Base-by-base conservation (phyloP, 2,329 filamentous ascomycete genomes). In the Trichoderma guizhouense region DNA sequence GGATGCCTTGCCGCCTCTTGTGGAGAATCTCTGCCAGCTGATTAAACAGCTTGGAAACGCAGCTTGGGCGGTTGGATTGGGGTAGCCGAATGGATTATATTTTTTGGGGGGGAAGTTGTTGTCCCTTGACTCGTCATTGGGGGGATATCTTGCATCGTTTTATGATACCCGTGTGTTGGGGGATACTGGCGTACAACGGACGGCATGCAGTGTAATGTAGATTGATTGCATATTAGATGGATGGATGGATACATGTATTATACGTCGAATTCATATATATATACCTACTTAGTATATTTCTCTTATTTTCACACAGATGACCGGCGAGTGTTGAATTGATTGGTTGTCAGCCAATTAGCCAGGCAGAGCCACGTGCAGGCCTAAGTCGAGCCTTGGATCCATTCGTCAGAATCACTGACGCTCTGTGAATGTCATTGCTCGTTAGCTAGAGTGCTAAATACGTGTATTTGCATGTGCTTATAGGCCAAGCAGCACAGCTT, bases 21-120 rank as follows among this genome's bases (percentile, higher is more conserved):
- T 92, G 1, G 90, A 92, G 75, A 93, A 92, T 73, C 78, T 93
- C 62, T 86, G 89, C 60, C 85, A 89, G 60, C 80, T 93, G 74
- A 86, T 93, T 76, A 86, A 86, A 73, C 89, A 90, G 74, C 79
- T 92, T 67, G 86, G 87, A 5, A 83, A 84, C 74, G 86, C 86
- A 5, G 85, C 86, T 3, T 81, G 80, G 79, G 79, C 78, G 15
- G 80, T 81, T 15, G 80, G 81, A 7, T 47, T 82, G 61, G 77
- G 79, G 15, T 81, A 64, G 74, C 2, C 2, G 24, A 21, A 2
- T 21, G 2, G 11, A 26, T 24, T 36, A 24, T 51, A 18, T 24
- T 26, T 55, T 18, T 53, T n/a, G n/a, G n/a, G n/a, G n/a, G n/a
- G n/a, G 12, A 7, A 14, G 4, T 4, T 15, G 30, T 47, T 24